Evolutionary conservation across 352 stramenopile genomes (phyloP).

Genomic region (Sclerospora graminicola): DNA sequence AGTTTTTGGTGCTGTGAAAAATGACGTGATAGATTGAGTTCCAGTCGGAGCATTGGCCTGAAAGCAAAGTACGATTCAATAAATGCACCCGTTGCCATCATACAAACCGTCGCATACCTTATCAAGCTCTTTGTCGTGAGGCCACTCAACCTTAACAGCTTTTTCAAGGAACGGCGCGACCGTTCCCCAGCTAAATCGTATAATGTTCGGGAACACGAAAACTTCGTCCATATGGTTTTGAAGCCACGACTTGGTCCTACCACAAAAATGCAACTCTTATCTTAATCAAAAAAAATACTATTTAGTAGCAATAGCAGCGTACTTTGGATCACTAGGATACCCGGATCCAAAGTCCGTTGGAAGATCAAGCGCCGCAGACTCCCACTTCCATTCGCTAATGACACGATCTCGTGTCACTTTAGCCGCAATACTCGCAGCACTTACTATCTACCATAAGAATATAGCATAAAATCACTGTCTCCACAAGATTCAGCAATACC

Average conservation of each 20-base stretch:
- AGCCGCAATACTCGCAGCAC: constrained; percentile 87
- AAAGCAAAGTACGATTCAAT: no score
- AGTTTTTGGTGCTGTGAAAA: constrained; percentile 40
- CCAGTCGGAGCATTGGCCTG: constrained; percentile 46
- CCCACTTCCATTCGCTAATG: constrained; percentile 85
- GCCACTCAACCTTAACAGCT: constrained; percentile 54
- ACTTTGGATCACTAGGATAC: constrained; percentile 91
- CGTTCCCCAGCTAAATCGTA: constrained; percentile 90
- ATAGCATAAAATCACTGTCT: neutral
- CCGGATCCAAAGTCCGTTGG: constrained; percentile 75
- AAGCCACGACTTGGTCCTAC: constrained; percentile 84
- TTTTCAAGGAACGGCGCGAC: constrained; percentile 45
- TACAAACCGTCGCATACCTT: constrained; percentile 25
- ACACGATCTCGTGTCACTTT: constrained; percentile 90
- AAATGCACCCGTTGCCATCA: neutral
- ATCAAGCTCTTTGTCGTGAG: constrained; percentile 53
- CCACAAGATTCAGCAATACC: no score
- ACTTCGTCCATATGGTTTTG: constrained; percentile 69
- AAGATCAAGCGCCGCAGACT: constrained; percentile 51
- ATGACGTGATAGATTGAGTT: constrained; percentile 75
- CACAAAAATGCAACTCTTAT: constrained; percentile 2
- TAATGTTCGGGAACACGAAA: constrained; percentile 89
- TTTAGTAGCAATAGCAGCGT: constrained; percentile 2
- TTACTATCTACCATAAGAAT: constrained; percentile 51
- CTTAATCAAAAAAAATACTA: neutral